A percentile compares a stretch with the other conserved stretches of the same genome.
Conservation (phyloP, 1,139 yeast species). For the Blastobotrys buckinghamii region DNA sequence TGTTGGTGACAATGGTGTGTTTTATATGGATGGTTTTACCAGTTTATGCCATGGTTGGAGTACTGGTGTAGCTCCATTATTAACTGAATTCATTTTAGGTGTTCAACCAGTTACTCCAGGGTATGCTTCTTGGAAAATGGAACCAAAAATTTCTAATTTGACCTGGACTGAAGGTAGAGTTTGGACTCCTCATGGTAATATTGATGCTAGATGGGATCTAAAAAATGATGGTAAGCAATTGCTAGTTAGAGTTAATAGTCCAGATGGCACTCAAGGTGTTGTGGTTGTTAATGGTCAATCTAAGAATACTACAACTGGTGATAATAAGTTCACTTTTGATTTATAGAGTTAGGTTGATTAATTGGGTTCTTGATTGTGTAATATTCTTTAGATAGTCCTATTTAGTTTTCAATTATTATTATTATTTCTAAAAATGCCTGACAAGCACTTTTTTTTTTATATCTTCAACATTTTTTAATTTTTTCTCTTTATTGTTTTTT, state of each 20-base stretch:
- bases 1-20: not conserved
- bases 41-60: not conserved
- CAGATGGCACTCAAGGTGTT: not conserved
- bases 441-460: too few relatives aligned
- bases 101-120: not conserved
- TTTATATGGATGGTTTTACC: not conserved
- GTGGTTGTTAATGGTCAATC: not conserved
- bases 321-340: too few relatives aligned
- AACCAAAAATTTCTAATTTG: not conserved
- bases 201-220: not conserved
- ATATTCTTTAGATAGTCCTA: too few relatives aligned
- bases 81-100: not conserved
- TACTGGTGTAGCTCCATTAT: not conserved
- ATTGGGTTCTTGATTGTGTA: too few relatives aligned
- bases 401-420: too few relatives aligned
- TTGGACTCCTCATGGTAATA: not conserved
- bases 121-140: not conserved
- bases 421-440: too few relatives aligned
- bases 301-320: too few relatives aligned
- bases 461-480: too few relatives aligned
- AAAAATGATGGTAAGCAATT: not conserved
- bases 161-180: not conserved
- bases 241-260: not conserved
- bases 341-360: too few relatives aligned
- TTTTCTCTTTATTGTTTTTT: too few relatives aligned